A percentile compares a stretch with the other conserved stretches of the same genome.
Evolutionary conservation across 345 rosid species (phyloP).

Genomic region (Salix exigua): DNA sequence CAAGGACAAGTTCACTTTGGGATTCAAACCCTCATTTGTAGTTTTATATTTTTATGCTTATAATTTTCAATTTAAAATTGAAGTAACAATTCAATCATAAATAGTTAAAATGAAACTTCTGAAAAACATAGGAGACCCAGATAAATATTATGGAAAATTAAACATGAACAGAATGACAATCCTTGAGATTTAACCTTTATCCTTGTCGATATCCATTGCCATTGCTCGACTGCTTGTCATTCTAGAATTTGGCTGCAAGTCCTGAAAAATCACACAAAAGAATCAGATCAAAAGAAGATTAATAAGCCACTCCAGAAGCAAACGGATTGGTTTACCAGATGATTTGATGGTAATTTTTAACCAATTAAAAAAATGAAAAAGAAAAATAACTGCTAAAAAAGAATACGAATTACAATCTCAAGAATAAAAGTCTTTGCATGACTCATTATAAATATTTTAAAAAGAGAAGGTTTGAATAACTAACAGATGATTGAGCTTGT

Average conservation of each 20-base stretch:
- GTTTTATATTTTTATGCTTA: neutral
- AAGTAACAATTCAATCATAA: neutral
- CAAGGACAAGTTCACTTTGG: neutral
- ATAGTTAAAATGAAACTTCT: neutral
- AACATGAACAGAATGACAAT: neutral
- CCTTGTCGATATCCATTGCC: conserved; percentile 25
- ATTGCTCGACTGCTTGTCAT: conserved; percentile 24
- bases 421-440: neutral
- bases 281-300: conserved; percentile 1
- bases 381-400: neutral
- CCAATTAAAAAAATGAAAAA: neutral
- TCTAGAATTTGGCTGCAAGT: conserved; percentile 31
- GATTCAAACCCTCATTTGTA: neutral
- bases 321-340: neutral
- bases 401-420: neutral
- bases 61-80: neutral
- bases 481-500: conserved; percentile 59
- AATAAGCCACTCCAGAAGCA: neutral
- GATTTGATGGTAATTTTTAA: neutral
- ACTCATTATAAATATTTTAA: neutral
- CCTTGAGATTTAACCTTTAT: conserved; percentile 26
- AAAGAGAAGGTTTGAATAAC: conserved; percentile 16
- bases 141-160: neutral
- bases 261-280: conserved; percentile 20
- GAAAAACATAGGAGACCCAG: neutral